These are phyloP conservation scores for Colletotrichum scovillei DNA, from an alignment of 2,329 filamentous ascomycete genomes.

Conservation along the genomic window DNA sequence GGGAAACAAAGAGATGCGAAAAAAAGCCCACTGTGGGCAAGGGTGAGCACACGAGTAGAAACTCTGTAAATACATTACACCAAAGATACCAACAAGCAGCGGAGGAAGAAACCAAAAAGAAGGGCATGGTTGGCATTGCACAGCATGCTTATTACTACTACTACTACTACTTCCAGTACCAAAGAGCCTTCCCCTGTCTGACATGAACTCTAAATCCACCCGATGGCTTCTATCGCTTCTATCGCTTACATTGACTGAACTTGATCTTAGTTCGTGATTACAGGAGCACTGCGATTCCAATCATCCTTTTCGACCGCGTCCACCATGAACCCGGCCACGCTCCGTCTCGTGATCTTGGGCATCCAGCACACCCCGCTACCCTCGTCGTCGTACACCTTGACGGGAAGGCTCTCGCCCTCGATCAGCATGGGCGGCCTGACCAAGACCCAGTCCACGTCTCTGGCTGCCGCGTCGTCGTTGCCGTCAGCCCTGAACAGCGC, in stretches of 20 bases:
- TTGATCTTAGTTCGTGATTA: conserved; percentile 54
- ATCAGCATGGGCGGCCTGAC: conserved; percentile 56
- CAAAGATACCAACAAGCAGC: conserved; percentile 32
- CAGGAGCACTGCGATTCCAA: conserved; percentile 57
- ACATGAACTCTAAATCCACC: neutral
- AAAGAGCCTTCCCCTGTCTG: neutral
- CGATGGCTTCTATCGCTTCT: too few relatives aligned
- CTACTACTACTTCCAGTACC: neutral
- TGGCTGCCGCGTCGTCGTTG: conserved; percentile 42
- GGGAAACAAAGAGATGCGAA: neutral
- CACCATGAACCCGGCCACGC: conserved; percentile 59
- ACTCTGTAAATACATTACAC: conserved; percentile 28
- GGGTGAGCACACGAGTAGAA: conserved; percentile 13
- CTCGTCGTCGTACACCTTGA: conserved; percentile 54
- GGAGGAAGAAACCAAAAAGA: conserved; percentile 11
- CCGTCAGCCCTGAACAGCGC: conserved; percentile 46
- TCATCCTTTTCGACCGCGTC: conserved; percentile 51
- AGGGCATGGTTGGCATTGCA: conserved; percentile 25
- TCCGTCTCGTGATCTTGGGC: conserved; percentile 48
- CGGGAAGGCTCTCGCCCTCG: conserved; percentile 47
- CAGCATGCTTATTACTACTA: conserved; percentile 21
- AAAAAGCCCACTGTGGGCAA: neutral
- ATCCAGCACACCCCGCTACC: conserved; percentile 55
- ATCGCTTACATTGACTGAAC: neutral
- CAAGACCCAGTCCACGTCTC: conserved; percentile 53